Evolutionary conservation across 306 rosid species (phyloP), one percentile per base, ranked within the genome.

Genomic region (Trifolium subterraneum): DNA sequence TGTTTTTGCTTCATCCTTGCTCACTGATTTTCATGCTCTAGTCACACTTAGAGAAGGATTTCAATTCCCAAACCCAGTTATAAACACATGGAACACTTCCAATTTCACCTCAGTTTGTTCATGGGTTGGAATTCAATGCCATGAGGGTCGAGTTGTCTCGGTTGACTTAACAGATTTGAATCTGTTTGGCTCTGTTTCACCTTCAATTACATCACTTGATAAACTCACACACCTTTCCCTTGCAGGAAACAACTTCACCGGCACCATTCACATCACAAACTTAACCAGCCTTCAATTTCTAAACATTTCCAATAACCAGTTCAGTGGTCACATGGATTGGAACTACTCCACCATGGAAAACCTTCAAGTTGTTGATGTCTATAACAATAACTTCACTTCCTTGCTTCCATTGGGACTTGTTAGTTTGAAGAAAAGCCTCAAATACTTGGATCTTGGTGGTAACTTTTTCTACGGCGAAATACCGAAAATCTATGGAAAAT

Each of bases 361-460:
- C 74, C 75, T 93, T 72, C 87, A 88, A 72, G 93, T 93, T 35
- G 36, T 90, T 8, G 98, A 93, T 81, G 93, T 82, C 48, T 93
- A 90, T 15, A 66, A 92, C 85, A 93, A 93, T 60, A 88, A 88
- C 86, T 93, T 90, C 88, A 86, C 87, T 45, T 83, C 85, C 67
- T 25, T 63, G 18, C 98, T 93, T 50, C 98, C 98, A 9, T 4
- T 79, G 38, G 90, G 86, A 54, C 47, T 87, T 76, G 22, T 79
- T 55, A 80, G 78, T 18, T 75, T 88, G 81, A 75, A 65, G 55
- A 88, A 83, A 15, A 60, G 1, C 79, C 88, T 93, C 48, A 83
- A 51, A 61, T 52, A 87, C 87, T 80, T 93, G 80, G 95, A 93
- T 81, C 87, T 93, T 25, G 96, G 90, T 35, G 98, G 98, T 20